These are phyloP conservation scores for Leptographium radiaticola DNA, from an alignment of 2,329 filamentous ascomycete species.

Conservation along the genomic window DNA sequence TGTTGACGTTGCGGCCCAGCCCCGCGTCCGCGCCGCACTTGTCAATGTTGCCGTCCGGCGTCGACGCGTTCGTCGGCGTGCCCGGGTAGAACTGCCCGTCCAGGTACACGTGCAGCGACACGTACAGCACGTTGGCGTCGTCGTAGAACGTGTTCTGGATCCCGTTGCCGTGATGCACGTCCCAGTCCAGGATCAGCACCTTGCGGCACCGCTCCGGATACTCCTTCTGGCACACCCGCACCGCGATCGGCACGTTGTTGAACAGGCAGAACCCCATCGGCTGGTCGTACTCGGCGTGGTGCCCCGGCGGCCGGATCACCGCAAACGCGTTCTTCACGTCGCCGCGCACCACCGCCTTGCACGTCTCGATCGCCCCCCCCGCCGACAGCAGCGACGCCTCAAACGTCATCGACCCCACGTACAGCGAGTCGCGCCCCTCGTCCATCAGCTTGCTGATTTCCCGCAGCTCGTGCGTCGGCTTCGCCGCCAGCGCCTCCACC, in stretches of 20 bases:
- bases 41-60: constrained; percentile 47
- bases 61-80: constrained; percentile 40
- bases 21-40: constrained; percentile 43
- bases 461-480: constrained; percentile 52
- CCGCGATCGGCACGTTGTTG: constrained; percentile 91
- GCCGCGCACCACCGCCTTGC: constrained; percentile 73
- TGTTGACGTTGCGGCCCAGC: constrained; percentile 51
- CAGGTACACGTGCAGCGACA: constrained; percentile 82
- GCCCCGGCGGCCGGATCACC: constrained; percentile 85
- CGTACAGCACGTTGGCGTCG: constrained; percentile 89
- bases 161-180: constrained; percentile 72
- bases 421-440: constrained; percentile 60
- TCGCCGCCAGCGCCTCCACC: constrained; percentile 46
- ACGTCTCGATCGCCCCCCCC: constrained; percentile 91
- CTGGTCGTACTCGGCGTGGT: constrained; percentile 78
- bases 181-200: constrained; percentile 89
- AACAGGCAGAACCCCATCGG: constrained; percentile 95
- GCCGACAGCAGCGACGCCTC: constrained; percentile 72
- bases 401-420: constrained; percentile 72
- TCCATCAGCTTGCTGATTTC: constrained; percentile 49
- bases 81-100: constrained; percentile 79
- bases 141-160: constrained; percentile 94
- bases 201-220: constrained; percentile 75
- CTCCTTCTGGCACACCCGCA: constrained; percentile 72
- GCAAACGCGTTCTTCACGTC: constrained; percentile 90